Base-by-base conservation (phyloP, 768 basidiomycete species). In the Hortiboletus flavorubellus region DNA sequence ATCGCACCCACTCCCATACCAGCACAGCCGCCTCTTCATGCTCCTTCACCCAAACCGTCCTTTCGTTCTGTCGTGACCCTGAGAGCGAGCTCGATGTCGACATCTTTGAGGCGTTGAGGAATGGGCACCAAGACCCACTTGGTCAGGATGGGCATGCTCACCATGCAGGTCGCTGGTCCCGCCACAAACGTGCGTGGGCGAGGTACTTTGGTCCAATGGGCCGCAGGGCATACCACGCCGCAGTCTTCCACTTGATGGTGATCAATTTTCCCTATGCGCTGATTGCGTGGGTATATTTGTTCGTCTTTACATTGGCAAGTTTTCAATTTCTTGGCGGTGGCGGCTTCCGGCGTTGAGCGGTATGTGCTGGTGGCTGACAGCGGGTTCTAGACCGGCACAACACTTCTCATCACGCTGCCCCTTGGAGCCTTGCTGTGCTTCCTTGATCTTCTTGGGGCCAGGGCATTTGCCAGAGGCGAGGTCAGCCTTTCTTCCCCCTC, bases 201-300 rank as follows among this genome's bases (percentile, higher is more conserved):
- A 70, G 73, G 55, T 91, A 92, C 65, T 91, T 87, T 66, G 72
- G 81, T 30, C 91, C 90, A 5, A 54, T 91, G 63, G 51, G 59
- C 16, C 73, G 72, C 56, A 72, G 62, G 55, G 76, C 77, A n/a
- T 91, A 91, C 63, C 88, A 85, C 61, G 69, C 76, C 26, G 73
- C 88, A 0, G 68, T 88, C 29, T 79, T 89, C 51, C 91, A 93
- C 67, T 76, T 93, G 21, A 65, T 84, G 40, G 73, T 87, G 26
- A 45, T 92, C 62, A 92, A 93, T 70, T 89, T 93, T 63, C 89
- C 89, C 0, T 91, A 81, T 62, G 87, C 87, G 15, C 70, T 92
- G 55, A 65, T 75, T n/a, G 86, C 87, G n/a, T 91, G 86, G 85
- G 65, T 90, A 10, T 91, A 83, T 65, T 74, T 89, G 15, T 90